Evolutionary conservation across 495 filamentous ascomycete genomes (phyloP).

Genomic region (Penicillium taxi): DNA sequence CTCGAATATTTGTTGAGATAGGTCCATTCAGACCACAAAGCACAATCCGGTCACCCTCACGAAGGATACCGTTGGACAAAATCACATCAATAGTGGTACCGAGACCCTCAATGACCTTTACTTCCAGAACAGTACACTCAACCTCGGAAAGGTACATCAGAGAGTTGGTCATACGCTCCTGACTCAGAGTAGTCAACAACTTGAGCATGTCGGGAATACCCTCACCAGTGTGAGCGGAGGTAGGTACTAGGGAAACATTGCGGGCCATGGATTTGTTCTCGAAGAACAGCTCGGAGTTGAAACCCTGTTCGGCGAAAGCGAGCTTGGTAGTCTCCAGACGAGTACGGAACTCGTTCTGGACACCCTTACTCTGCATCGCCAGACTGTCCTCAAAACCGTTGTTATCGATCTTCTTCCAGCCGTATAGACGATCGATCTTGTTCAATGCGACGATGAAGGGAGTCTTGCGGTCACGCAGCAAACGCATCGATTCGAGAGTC

Average conservation of each 20-base stretch:
- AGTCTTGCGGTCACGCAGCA: conserved; percentile 88
- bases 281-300: conserved; percentile 94
- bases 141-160: conserved; percentile 98
- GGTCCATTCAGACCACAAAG: conserved; percentile 91
- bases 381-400: conserved; percentile 95
- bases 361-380: conserved; percentile 80
- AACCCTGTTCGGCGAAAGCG: conserved; percentile 89
- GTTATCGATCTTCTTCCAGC: conserved; percentile 96
- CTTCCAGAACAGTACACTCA: conserved; percentile 95
- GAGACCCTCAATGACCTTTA: conserved; percentile 97
- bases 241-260: conserved; percentile 90
- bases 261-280: conserved; percentile 96
- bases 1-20: conserved; percentile 91
- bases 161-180: conserved; percentile 95
- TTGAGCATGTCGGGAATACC: conserved; percentile 99
- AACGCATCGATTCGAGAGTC: conserved; percentile 91
- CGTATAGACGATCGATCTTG: conserved; percentile 99
- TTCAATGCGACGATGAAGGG: conserved; percentile 99
- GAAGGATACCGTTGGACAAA: conserved; percentile 88
- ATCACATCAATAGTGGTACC: conserved; percentile 99
- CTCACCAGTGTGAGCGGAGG: conserved; percentile 94
- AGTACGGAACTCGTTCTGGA: conserved; percentile 90
- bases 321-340: conserved; percentile 86
- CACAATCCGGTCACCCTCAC: conserved; percentile 90
- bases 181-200: conserved; percentile 80